Conservation (phyloP, 1,139 yeast species). For the Hyphopichia pseudoburtonii region DNA sequence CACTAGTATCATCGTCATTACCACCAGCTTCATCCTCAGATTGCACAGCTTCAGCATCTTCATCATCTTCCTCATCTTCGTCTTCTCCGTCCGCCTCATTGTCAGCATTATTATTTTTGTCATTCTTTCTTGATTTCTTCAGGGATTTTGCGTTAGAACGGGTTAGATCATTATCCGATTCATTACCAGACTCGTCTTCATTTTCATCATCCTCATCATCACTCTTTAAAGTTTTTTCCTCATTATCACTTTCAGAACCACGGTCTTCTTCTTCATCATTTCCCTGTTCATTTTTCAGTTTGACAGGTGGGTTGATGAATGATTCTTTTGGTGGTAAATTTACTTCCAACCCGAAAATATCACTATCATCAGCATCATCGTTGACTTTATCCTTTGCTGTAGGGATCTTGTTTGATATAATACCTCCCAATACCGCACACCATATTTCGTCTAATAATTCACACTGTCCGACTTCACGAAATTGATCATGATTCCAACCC, state of each 20-base stretch:
- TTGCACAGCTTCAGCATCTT: slow-evolving; percentile 12
- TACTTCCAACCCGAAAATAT: slow-evolving; percentile 35
- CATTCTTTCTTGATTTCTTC: slow-evolving; percentile 23
- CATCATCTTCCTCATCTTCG: slow-evolving; percentile 20
- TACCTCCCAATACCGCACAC: slow-evolving; percentile 57
- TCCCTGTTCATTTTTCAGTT: slow-evolving; percentile 8
- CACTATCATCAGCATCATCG: slow-evolving; percentile 29
- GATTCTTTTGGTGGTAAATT: slow-evolving; percentile 40
- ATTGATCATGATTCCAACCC: slow-evolving; percentile 51
- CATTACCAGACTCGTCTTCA: slow-evolving; percentile 10
- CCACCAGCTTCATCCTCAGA: slow-evolving; percentile 12
- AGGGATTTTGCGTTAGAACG: slow-evolving; percentile 1
- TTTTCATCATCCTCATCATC: slow-evolving; percentile 21
- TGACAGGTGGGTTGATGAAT: slow-evolving; percentile 18
- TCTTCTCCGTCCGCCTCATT: slow-evolving; percentile 22
- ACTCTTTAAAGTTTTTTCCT: slow-evolving; percentile 21
- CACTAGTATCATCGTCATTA: slow-evolving; percentile 12
- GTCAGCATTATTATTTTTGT: slow-evolving; percentile 24
- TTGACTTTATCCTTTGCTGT: slow-evolving; percentile 23
- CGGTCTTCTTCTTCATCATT: slow-evolving; percentile 13
- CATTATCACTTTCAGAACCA: slow-evolving; percentile 14
- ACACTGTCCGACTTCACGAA: slow-evolving; percentile 46
- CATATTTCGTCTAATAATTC: slow-evolving; percentile 68
- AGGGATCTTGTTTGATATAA: slow-evolving; percentile 39
- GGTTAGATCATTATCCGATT: slow-evolving; percentile 12